Conservation (phyloP, 1,284 basidiomycete genomes). For the Earliella scabrosa region DNA sequence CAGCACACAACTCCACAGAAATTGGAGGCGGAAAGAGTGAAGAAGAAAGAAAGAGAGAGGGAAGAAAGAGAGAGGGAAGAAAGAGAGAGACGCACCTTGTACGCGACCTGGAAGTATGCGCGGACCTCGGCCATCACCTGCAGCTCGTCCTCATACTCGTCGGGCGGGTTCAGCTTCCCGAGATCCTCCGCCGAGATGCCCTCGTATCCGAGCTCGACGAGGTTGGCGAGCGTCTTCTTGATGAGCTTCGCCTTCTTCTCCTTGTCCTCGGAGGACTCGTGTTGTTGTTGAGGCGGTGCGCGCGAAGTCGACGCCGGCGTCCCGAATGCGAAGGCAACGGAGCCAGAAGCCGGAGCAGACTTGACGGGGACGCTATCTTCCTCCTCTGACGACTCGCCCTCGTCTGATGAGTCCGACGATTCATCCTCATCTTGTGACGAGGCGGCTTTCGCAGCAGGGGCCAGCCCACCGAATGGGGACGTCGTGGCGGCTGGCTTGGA, state of each 20-base stretch:
- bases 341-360: too few relatives aligned
- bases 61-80: too few relatives aligned
- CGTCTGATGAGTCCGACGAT: too few relatives aligned
- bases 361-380: too few relatives aligned
- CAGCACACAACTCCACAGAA: too few relatives aligned
- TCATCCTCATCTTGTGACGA: too few relatives aligned
- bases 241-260: slow-evolving; percentile 10
- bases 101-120: slow-evolving; percentile 54
- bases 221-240: slow-evolving; percentile 32
- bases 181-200: slow-evolving; percentile 41
- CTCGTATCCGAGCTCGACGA: slow-evolving; percentile 40
- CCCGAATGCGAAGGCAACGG: too few relatives aligned
- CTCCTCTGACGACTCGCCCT: too few relatives aligned
- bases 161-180: slow-evolving; percentile 40
- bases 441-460: too few relatives aligned
- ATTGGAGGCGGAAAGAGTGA: too few relatives aligned
- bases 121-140: slow-evolving; percentile 53
- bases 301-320: not conserved
- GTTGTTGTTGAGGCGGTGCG: not conserved
- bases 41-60: not conserved
- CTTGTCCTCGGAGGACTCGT: not conserved
- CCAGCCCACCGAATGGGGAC: too few relatives aligned
- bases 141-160: slow-evolving; percentile 52
- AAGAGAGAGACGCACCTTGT: slow-evolving; percentile 50
- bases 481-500: too few relatives aligned